Evolutionary conservation across 2,329 filamentous ascomycete species (phyloP), one percentile per base, ranked within the genome.

Genomic region (Botrytis fragariae): DNA sequence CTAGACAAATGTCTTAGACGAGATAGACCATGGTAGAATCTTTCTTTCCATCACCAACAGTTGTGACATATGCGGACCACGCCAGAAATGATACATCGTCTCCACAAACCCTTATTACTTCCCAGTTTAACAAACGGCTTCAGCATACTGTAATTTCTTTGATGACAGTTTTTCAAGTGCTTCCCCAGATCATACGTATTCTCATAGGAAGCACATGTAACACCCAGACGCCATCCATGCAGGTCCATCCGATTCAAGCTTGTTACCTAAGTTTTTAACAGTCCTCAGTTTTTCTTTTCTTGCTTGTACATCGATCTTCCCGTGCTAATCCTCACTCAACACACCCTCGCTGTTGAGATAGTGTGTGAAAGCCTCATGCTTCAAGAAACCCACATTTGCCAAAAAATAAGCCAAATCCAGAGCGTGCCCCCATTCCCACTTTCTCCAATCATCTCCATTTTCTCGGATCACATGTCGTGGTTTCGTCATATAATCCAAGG

Each of bases 221-320:
- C 57, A 62, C 68, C 39, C 29, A 61, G 18, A 22, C 44, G 32
- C 69, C 60, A 42, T 42, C 7, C 6, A 71, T 72, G 63, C 63
- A 72, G 71, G 71, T 72, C 71, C 71, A 68, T 69, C 51, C 63
- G 48, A 72, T 61, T 51, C 29, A 65, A 51, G n/a, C 32, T 45
- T 65, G 42, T 29, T 65, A 37, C 60, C 64, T 71, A 22, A n/a
- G 25, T 25, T 25, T 37, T 39, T 18, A 35, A 39, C n/a, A 42
- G 51, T 62, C 14, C 54, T 61, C 54, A 37, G 7, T 7, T 45
- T 45, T 18, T n/a, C 35, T 62, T 39, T 61, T 69, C 35, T 42
- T 69, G 39, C 37, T n/a, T 35, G 7, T 57, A 35, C 60, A 54
- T 35, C 37, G n/a, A 65, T 12, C 44, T 57, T 45, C 45, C 42